Conservation (phyloP, 495 filamentous ascomycete genomes). For the Penicillium flavigenum region DNA sequence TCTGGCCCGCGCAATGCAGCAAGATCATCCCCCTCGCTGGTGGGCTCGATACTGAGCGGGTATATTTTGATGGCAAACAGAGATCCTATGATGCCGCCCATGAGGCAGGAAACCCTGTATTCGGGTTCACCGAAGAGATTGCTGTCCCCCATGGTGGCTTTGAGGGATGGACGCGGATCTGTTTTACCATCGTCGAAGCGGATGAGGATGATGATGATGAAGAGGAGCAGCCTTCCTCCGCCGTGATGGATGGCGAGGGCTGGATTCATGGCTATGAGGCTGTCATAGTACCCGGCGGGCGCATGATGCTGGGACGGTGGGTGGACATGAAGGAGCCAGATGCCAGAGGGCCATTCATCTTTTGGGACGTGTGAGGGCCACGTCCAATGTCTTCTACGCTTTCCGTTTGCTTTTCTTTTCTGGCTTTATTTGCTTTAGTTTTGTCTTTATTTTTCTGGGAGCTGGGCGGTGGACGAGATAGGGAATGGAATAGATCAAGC, state of each 20-base stretch:
- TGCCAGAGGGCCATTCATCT: constrained; percentile 53
- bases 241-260: constrained; percentile 17
- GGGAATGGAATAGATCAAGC: background rate
- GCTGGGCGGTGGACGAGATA: background rate
- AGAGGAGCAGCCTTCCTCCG: constrained; percentile 3
- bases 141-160: constrained; percentile 28
- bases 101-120: constrained; percentile 16
- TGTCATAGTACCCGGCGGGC: constrained; percentile 48
- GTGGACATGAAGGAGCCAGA: constrained; percentile 29
- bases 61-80: constrained; percentile 31
- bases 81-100: constrained; percentile 8
- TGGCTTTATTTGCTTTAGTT: background rate
- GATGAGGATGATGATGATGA: constrained; percentile 14
- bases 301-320: constrained; percentile 51
- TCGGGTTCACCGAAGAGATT: constrained; percentile 36
- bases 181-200: constrained; percentile 35
- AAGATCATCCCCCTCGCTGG: constrained; percentile 15
- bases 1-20: constrained; percentile 31
- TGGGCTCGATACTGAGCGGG: constrained; percentile 5
- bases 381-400: background rate
- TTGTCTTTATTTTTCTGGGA: background rate
- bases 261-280: constrained; percentile 49
- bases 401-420: background rate
- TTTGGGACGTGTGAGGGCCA: constrained; percentile 42
- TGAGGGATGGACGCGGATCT: constrained; percentile 44